phyloP scores from a whole-genome alignment of 148 eudicot genomes.

The Nyssa sinensis region DNA sequence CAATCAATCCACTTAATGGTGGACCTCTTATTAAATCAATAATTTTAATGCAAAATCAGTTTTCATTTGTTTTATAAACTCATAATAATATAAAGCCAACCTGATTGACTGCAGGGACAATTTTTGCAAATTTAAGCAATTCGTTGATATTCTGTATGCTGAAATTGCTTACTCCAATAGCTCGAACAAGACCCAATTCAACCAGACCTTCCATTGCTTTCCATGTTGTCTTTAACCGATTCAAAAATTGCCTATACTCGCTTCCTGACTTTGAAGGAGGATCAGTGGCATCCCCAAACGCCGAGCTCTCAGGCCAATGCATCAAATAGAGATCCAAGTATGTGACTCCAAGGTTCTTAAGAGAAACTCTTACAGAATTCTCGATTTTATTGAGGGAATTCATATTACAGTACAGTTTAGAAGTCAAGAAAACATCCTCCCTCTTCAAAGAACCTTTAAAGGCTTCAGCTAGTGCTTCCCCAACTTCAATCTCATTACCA shows the following conservation, averaged over 20 bases:
- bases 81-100: slow-evolving; percentile 14
- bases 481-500: slow-evolving; percentile 35
- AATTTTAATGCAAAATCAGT: background rate
- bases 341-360: slow-evolving; percentile 33
- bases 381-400: slow-evolving; percentile 37
- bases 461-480: slow-evolving; percentile 28
- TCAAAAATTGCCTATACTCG: slow-evolving; percentile 31
- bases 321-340: slow-evolving; percentile 39
- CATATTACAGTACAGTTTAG: slow-evolving; percentile 30
- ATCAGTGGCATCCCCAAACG: slow-evolving; percentile 36
- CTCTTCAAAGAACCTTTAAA: slow-evolving; percentile 28
- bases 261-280: slow-evolving; percentile 33
- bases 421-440: slow-evolving; percentile 35
- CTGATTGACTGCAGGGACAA: slow-evolving; percentile 36
- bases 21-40: background rate
- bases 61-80: background rate
- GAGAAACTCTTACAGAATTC: slow-evolving; percentile 31
- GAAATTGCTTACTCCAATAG: slow-evolving; percentile 36
- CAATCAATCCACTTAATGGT: background rate
- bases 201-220: slow-evolving; percentile 30
- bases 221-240: slow-evolving; percentile 30
- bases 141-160: slow-evolving; percentile 28
- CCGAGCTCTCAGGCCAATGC: slow-evolving; percentile 39
- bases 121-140: slow-evolving; percentile 30
- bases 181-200: slow-evolving; percentile 31